A percentile compares a stretch with the other conserved stretches of the same genome.
Conservation (phyloP, 2,329 filamentous ascomycete species). For the Aspergillus hortae region DNA sequence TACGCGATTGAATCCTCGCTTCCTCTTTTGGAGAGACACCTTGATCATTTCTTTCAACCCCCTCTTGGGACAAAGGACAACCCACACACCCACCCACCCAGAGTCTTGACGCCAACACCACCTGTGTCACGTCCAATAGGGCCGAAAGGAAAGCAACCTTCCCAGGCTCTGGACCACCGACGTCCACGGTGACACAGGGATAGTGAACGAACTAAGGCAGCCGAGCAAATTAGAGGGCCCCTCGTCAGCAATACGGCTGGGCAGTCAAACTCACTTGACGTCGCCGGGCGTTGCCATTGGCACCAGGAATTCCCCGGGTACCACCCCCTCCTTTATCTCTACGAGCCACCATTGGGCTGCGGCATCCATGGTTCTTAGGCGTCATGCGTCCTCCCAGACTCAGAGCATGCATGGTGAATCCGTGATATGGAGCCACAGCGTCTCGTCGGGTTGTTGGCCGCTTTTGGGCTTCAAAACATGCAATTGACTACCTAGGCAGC, state of each 20-base stretch:
- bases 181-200: slow-evolving; percentile 7
- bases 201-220: slow-evolving; percentile 1
- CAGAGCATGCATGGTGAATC: not conserved
- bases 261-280: slow-evolving; percentile 1
- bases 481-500: not conserved
- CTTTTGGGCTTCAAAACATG: not conserved
- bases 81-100: not conserved
- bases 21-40: not conserved
- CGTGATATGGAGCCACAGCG: not conserved
- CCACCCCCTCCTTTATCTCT: not conserved
- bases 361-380: slow-evolving; percentile 7
- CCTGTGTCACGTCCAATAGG: slow-evolving; percentile 16
- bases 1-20: not conserved
- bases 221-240: slow-evolving; percentile 1
- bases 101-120: slow-evolving; percentile 16
- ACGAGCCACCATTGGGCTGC: not conserved
- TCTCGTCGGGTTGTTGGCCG: not conserved
- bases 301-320: slow-evolving; percentile 1
- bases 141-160: slow-evolving; percentile 5
- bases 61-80: not conserved
- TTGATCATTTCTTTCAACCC: not conserved
- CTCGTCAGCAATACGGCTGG: not conserved
- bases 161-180: slow-evolving; percentile 12
- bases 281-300: slow-evolving; percentile 5
- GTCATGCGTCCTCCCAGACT: slow-evolving; percentile 9